Conservation (phyloP, 2,329 filamentous ascomycete genomes). For the Chrysoporthe puriensis region DNA sequence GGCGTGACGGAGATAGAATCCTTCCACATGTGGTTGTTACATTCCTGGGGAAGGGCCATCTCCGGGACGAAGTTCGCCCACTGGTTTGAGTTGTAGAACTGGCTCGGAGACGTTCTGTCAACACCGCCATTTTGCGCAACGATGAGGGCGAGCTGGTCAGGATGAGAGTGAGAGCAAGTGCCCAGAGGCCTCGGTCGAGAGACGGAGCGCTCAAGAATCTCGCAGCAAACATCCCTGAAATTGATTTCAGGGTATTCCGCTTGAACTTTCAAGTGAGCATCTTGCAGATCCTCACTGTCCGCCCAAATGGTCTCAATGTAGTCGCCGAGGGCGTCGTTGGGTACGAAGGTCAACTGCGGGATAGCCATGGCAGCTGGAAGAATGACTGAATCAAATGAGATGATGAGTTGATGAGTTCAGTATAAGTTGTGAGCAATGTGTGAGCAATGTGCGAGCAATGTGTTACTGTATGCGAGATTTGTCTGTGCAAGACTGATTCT, state of each 20-base stretch:
- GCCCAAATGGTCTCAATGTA: neutral
- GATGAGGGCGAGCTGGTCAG: neutral
- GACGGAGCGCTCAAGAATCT: neutral
- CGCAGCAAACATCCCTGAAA: neutral
- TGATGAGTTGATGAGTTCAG: neutral
- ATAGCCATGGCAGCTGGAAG: neutral
- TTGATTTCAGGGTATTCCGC: neutral
- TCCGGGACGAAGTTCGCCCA: neutral
- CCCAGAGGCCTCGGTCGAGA: too few relatives aligned
- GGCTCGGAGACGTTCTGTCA: neutral
- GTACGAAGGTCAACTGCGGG: neutral
- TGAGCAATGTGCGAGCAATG: neutral
- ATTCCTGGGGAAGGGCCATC: neutral
- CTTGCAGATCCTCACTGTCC: neutral
- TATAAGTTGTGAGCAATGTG: too few relatives aligned
- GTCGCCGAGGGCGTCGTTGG: neutral
- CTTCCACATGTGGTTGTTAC: neutral
- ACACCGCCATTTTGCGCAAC: too few relatives aligned
- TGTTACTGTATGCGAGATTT: neutral
- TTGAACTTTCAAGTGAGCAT: neutral
- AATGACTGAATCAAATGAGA: neutral
- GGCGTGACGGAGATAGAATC: neutral
- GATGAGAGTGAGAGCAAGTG: neutral
- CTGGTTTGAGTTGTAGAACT: neutral
- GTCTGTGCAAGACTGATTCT: neutral